Conservation (phyloP, 2,329 filamentous ascomycete species). For the Arthroderma sp. region DNA sequence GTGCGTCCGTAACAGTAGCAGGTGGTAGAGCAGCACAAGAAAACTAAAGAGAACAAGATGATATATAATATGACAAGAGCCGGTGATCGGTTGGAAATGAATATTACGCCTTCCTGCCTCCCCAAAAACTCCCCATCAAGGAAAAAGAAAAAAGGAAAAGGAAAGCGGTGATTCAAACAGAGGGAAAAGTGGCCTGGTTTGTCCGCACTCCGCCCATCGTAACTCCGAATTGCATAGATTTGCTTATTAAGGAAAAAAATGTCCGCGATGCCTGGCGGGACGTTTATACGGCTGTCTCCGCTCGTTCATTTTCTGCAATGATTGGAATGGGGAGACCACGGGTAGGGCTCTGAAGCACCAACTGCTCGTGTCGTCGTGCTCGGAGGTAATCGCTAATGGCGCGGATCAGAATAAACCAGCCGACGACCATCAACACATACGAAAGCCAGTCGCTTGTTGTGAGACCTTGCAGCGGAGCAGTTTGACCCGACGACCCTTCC, state of each 20-base stretch:
- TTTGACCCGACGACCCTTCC: constrained; percentile 25
- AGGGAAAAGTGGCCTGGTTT: neutral
- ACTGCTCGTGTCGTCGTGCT: constrained; percentile 78
- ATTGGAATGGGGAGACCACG: constrained; percentile 73
- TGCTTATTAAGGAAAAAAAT: neutral
- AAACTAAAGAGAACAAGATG: neutral
- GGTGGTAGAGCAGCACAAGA: neutral
- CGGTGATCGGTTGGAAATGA: neutral
- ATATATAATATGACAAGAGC: neutral
- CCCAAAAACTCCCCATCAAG: neutral
- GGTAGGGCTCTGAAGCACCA: constrained; percentile 87
- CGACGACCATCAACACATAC: constrained; percentile 89
- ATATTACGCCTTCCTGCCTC: neutral
- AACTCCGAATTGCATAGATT: neutral
- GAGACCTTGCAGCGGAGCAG: constrained; percentile 41
- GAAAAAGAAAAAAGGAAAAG: neutral
- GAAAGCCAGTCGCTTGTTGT: constrained; percentile 75
- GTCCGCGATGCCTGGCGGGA: neutral
- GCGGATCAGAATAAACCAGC: constrained; percentile 94
- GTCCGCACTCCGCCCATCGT: neutral
- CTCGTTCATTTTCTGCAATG: constrained; percentile 71
- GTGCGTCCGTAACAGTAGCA: neutral
- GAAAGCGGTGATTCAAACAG: neutral
- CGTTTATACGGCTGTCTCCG: constrained; percentile 58
- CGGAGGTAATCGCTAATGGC: constrained; percentile 83